Evolutionary conservation across 208 protist species (phyloP).

Genomic region (Wallacemonas sp.): DNA sequence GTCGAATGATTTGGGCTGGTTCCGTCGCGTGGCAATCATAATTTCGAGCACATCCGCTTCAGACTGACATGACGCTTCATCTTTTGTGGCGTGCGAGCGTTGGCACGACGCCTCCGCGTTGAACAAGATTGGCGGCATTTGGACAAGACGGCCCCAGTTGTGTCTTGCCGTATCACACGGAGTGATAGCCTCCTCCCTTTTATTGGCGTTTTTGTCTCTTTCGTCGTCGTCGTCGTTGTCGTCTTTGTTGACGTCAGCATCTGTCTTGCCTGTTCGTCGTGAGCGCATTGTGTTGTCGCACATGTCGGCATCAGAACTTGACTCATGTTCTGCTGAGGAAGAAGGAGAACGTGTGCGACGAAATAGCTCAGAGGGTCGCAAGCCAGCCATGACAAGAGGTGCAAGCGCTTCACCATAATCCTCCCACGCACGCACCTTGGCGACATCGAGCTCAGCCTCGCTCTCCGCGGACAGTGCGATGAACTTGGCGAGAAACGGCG

Average conservation of each 20-base stretch:
- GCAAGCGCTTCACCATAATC: conserved; percentile 39
- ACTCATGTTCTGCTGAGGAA: too few relatives aligned
- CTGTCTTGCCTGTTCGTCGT: too few relatives aligned
- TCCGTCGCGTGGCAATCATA: conserved; percentile 30
- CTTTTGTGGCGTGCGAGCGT: conserved; percentile 26
- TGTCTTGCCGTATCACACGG: background rate
- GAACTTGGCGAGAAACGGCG: conserved; percentile 38
- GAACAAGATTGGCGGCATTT: conserved; percentile 40
- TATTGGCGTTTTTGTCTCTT: background rate
- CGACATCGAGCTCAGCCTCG: conserved; percentile 31
- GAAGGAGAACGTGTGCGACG: too few relatives aligned
- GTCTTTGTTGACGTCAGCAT: background rate
- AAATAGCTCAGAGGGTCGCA: conserved; percentile 1
- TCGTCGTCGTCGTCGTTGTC: background rate
- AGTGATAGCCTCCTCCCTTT: background rate
- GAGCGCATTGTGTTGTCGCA: too few relatives aligned
- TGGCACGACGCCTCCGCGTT: conserved; percentile 33
- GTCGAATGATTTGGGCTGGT: conserved; percentile 14
- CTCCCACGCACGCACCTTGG: conserved; percentile 36
- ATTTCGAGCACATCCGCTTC: conserved; percentile 29
- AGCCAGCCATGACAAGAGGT: conserved; percentile 20
- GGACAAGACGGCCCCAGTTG: conserved; percentile 18
- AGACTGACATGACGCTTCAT: conserved; percentile 21
- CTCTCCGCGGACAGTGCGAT: conserved; percentile 20
- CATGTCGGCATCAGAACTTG: too few relatives aligned